These are phyloP conservation scores for Chrysosporium keratinophilum DNA, from an alignment of 2,329 filamentous ascomycete genomes.

Conservation along the genomic window DNA sequence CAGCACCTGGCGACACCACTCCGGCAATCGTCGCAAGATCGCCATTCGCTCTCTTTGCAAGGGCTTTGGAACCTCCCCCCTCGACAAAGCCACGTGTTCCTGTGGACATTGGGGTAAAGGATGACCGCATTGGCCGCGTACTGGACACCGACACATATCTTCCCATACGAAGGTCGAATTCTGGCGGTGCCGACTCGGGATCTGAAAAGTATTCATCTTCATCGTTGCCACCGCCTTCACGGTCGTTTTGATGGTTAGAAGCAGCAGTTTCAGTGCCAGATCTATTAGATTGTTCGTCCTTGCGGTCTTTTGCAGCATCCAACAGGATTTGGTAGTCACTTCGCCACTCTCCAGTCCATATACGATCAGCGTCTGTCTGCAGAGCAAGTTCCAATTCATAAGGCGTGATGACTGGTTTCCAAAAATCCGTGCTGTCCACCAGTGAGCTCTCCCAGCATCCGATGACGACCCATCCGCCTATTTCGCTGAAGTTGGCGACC, in stretches of 20 bases:
- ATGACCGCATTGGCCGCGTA: constrained; percentile 44
- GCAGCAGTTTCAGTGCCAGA: background rate
- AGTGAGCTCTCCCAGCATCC: constrained; percentile 96
- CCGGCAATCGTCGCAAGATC: constrained; percentile 75
- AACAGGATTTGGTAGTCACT: constrained; percentile 68
- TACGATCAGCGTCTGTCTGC: constrained; percentile 59
- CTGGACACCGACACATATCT: constrained; percentile 68
- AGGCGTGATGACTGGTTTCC: constrained; percentile 81
- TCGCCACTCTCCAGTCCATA: constrained; percentile 85
- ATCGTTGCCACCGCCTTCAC: constrained; percentile 31
- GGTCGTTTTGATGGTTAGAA: constrained; percentile 15
- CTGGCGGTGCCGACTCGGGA: constrained; percentile 59
- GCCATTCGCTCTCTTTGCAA: constrained; percentile 56
- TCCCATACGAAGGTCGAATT: constrained; percentile 86
- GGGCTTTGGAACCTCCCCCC: constrained; percentile 35
- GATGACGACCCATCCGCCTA: constrained; percentile 93
- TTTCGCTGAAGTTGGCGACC: constrained; percentile 88
- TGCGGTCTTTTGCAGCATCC: constrained; percentile 24
- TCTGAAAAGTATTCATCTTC: constrained; percentile 54
- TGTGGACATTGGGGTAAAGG: constrained; percentile 21
- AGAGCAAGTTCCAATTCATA: constrained; percentile 80
- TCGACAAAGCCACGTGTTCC: constrained; percentile 22
- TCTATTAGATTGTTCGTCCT: constrained; percentile 20
- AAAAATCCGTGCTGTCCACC: constrained; percentile 81
- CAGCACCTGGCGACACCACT: constrained; percentile 79